Base-by-base conservation (phyloP, 192 early-diverging fungal species). In the Podila epigama region DNA sequence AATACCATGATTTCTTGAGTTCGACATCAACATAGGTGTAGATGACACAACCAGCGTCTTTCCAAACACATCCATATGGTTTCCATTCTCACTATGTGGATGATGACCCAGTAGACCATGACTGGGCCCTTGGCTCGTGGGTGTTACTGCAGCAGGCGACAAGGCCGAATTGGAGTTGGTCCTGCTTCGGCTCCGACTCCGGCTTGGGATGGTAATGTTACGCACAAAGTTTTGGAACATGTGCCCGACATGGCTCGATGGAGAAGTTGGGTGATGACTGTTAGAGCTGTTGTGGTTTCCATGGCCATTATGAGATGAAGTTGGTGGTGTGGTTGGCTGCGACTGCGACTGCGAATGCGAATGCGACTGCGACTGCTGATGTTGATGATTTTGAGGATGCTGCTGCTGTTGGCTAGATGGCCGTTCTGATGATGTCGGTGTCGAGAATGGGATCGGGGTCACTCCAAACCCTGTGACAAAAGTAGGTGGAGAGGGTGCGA, bases 171-270 rank as follows among this genome's bases (percentile, higher is more conserved):
- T 68, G 20, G 73, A 77, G 36, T 77, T 77, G 28, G 73, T 77
- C 61, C 73, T 60, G 61, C 73, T 77, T 5, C 73, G 60, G 61
- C 68, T 77, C 16, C 52, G 25, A 48, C 44, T 48, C 9, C 71
- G 64, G 37, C 63, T 66, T 6, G 73, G 66, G 51, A 75, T 75
- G 0, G 65, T 59, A 35, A 77, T 77, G 40, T 68, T 77, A 1
- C 73, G 42, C 5, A 77, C 73, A 68, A 77, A 64, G 44, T 63
- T 77, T 44, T 77, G 73, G 32, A 77, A 36, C 73, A 77, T 77
- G 27, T 77, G 66, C 40, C 73, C 34, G 54, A 77, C 42, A 52
- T 68, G 65, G 18, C 59, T 75, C 5, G 64, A 58, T 0, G 71
- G 71, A n/a, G n/a, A n/a, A n/a, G n/a, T n/a, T n/a, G n/a, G n/a